Base-by-base conservation (phyloP, 2,329 filamentous ascomycete genomes). In the Pseudopithomyces maydicus region DNA sequence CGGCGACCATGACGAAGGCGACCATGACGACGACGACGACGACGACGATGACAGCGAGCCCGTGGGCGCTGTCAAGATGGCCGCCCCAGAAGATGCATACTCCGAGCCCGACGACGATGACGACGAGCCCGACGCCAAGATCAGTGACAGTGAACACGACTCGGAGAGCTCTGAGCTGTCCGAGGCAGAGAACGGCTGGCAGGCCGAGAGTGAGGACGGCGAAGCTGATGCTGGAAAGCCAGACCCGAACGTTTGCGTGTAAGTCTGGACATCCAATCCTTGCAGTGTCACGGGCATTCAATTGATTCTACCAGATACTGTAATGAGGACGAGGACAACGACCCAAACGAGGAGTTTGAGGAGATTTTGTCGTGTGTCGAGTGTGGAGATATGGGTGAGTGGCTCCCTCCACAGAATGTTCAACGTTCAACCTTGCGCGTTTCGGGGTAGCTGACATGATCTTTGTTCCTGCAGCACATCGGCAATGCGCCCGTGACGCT, bases 301-400 rank as follows among this genome's bases (percentile, higher is more conserved):
- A 32, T 61, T 42, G 71, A 54, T 19, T 26, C 15, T 10, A 4
- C 11, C 78, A 90, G 92, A 63, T 96, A 94, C 69, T 97, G 93
- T 78, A 87, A 88, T 55, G 84, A 91, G 73, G 88, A 90, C 63
- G 91, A 96, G 77, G 90, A 95, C 53, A 83, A 94, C 61, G 91
- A 94, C 66, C 90, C 91, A 1, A 88, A 85, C 62, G 90, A 91
- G 63, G 90, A 93, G 62, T 95, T 89, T 68, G 92, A 95, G 74
- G 82, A 88, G 56, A 92, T 89, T 73, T 80, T 97, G 58, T 80
- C 88, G 51, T 97, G 94, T 76, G 82, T 81, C 58, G 83, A 86
- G 62, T 98, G 94, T 77, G 88, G 88, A 63, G 90, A 94, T 72
- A 90, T 92, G 77, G 88, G 92, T 96, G 81, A 77, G 90, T 85